phyloP scores from a whole-genome alignment of 2,329 filamentous ascomycete species.

The Pseudogymnoascus sp. region DNA sequence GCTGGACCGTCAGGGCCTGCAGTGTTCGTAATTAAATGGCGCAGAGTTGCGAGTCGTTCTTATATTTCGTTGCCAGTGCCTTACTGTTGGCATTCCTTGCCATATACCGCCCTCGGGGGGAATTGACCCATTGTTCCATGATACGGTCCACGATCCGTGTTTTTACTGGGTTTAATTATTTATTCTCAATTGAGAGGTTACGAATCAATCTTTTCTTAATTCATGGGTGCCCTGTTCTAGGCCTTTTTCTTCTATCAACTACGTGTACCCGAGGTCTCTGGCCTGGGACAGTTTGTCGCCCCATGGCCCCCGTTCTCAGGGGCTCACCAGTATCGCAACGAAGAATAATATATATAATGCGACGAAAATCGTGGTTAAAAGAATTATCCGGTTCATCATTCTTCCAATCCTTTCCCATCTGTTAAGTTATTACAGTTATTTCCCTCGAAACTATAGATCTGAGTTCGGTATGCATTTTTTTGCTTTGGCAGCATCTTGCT shows the following conservation, averaged over 20 bases:
- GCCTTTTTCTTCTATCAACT: not conserved
- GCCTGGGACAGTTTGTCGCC: not conserved
- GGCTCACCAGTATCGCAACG: not conserved
- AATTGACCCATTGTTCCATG: not conserved
- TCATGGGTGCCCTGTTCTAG: not conserved
- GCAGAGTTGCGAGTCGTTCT: not conserved
- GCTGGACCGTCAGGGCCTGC: not conserved
- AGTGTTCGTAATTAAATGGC: not conserved
- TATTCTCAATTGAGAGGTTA: not conserved
- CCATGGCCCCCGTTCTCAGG: not conserved
- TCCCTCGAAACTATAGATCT: not conserved
- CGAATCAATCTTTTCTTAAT: not conserved
- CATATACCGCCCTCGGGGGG: not conserved
- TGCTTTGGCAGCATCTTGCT: not conserved
- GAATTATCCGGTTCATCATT: not conserved
- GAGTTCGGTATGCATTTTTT: not conserved
- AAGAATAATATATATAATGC: not conserved
- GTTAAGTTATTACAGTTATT: not conserved
- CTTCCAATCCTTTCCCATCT: not conserved
- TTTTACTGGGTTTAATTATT: not conserved
- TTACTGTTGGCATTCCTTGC: not conserved
- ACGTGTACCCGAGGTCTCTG: not conserved
- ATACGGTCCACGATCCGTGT: not conserved
- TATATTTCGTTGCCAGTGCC: not conserved
- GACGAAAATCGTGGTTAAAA: not conserved